Conservation (phyloP, 2,329 filamentous ascomycete genomes). For the Aspergillus hiratsukae region DNA sequence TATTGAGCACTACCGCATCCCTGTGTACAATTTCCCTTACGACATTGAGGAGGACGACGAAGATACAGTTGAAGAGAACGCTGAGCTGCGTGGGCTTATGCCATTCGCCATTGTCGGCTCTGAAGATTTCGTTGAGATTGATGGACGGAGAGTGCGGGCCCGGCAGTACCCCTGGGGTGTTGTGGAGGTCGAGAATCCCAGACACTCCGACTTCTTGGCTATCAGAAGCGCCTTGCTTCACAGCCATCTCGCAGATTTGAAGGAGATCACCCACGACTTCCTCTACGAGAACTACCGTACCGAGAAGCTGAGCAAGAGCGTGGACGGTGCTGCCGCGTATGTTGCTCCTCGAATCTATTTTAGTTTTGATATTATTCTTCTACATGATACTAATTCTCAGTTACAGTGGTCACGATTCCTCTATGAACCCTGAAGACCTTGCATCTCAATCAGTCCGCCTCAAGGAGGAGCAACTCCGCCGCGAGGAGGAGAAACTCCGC, state of each 20-base stretch:
- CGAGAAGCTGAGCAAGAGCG: constrained; percentile 99
- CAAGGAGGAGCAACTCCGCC: constrained; percentile 98
- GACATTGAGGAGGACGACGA: constrained; percentile 99
- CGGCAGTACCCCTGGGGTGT: constrained; percentile 99
- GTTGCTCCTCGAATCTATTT: constrained; percentile 39
- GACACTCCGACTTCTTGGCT: constrained; percentile 96
- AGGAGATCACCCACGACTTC: constrained; percentile 99
- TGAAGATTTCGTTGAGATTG: constrained; percentile 91
- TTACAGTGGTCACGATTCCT: constrained; percentile 59
- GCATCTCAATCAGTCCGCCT: constrained; percentile 95
- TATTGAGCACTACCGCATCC: constrained; percentile 99
- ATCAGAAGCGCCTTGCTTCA: constrained; percentile 95
- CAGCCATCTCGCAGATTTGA: constrained; percentile 95
- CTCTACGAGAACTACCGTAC: constrained; percentile 99
- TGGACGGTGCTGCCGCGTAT: constrained; percentile 84
- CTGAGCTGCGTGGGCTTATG: constrained; percentile 94
- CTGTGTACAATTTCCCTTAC: constrained; percentile 99
- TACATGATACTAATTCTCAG: constrained; percentile 12
- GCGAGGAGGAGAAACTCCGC: constrained; percentile 98
- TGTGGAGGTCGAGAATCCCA: constrained; percentile 97
- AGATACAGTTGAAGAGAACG: constrained; percentile 98
- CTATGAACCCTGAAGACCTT: constrained; percentile 96
- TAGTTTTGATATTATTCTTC: neutral
- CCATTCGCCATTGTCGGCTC: constrained; percentile 98
- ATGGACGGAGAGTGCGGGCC: constrained; percentile 84